These are phyloP conservation scores for Chlamydomonas sp. DNA, from an alignment of 139 green algal genomes.

Conservation along the genomic window DNA sequence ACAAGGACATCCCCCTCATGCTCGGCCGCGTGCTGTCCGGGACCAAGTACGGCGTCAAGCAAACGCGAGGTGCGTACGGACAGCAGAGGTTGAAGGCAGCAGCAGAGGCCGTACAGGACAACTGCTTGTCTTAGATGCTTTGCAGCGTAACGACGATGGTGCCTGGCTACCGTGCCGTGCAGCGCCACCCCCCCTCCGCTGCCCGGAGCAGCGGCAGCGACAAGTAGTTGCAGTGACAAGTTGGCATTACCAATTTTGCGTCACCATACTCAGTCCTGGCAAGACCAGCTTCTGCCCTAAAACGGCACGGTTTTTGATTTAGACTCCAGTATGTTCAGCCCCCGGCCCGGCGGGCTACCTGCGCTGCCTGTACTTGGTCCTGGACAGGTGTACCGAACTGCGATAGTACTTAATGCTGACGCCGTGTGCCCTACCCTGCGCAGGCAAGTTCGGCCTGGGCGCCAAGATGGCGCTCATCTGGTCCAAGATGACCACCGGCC, in stretches of 20 bases:
- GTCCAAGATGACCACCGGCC: slow-evolving; percentile 93
- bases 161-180: no score
- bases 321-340: background rate
- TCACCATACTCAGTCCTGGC: no score
- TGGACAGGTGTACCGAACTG: background rate
- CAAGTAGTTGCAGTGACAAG: no score
- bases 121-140: no score
- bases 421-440: background rate
- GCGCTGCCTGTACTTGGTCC: background rate
- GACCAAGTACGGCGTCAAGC: slow-evolving; percentile 96
- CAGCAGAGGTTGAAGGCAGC: background rate
- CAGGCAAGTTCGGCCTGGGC: slow-evolving; percentile 96
- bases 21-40: slow-evolving; percentile 91
- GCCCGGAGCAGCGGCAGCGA: no score
- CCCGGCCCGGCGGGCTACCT: background rate
- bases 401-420: background rate
- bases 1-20: slow-evolving; percentile 96
- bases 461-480: slow-evolving; percentile 99
- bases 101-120: no score
- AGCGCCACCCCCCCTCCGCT: no score
- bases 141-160: no score
- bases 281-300: no score
- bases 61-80: slow-evolving; percentile 27
- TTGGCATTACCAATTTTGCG: no score
- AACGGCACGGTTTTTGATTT: no score